Evolutionary conservation across 1,139 yeast species (phyloP).

Genomic region (Geotrichum aggregatum): DNA sequence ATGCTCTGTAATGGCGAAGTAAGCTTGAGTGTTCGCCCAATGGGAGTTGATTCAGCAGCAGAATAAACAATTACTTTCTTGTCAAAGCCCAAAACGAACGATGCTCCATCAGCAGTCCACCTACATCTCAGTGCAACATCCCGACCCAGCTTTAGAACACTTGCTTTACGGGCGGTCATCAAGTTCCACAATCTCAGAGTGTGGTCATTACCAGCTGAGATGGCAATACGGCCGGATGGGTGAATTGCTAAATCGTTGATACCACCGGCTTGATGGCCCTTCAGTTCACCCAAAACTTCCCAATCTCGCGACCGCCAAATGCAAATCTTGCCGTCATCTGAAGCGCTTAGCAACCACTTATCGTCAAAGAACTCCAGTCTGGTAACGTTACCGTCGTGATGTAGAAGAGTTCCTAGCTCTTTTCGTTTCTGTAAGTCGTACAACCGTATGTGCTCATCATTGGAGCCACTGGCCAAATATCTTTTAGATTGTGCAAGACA

Average conservation of each 20-base stretch:
- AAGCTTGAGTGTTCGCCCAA: constrained; percentile 46
- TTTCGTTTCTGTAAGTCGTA: constrained; percentile 92
- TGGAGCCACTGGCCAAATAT: constrained; percentile 88
- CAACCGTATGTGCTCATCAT: constrained; percentile 91
- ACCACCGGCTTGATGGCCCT: constrained; percentile 64
- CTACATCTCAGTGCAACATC: constrained; percentile 34
- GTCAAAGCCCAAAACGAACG: constrained; percentile 70
- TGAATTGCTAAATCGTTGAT: constrained; percentile 84
- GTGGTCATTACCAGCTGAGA: constrained; percentile 80
- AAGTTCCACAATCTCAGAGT: constrained; percentile 89
- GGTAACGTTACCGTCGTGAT: constrained; percentile 88
- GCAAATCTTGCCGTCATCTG: constrained; percentile 84
- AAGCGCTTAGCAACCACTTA: constrained; percentile 86
- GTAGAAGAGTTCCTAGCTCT: constrained; percentile 84
- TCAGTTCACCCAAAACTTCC: constrained; percentile 84
- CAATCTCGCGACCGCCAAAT: constrained; percentile 97
- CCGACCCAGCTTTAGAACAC: constrained; percentile 68
- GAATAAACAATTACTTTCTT: constrained; percentile 62
- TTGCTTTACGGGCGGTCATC: constrained; percentile 97
- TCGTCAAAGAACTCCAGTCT: constrained; percentile 59
- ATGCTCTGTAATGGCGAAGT: constrained; percentile 64
- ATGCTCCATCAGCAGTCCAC: constrained; percentile 52
- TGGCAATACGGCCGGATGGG: constrained; percentile 87
- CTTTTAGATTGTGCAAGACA: constrained; percentile 78
- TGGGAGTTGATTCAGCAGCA: constrained; percentile 59